These are phyloP conservation scores for Dentipellis sp. DNA, from an alignment of 768 basidiomycete species.

Conservation along the genomic window DNA sequence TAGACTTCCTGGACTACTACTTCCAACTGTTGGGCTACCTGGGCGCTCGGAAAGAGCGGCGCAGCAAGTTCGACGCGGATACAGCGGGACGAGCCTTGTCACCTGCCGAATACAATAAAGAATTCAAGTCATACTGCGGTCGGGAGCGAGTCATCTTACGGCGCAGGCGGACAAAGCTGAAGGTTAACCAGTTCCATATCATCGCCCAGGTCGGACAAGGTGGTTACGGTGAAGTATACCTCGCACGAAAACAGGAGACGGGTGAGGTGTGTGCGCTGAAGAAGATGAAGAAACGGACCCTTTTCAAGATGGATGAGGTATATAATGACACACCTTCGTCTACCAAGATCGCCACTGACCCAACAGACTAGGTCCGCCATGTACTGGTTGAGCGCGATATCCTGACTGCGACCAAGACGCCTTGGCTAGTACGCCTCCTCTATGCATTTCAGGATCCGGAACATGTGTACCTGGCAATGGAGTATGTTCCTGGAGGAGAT, in stretches of 20 bases:
- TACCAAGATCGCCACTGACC: not conserved
- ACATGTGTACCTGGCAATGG: constrained; percentile 95
- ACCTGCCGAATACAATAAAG: constrained; percentile 50
- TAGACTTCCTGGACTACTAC: constrained; percentile 97
- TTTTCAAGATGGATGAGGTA: constrained; percentile 99
- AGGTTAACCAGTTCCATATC: constrained; percentile 94
- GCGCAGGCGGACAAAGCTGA: constrained; percentile 84
- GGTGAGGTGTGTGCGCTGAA: constrained; percentile 96
- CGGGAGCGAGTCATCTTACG: constrained; percentile 91
- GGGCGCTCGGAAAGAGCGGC: constrained; percentile 75
- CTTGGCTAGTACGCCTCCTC: constrained; percentile 90
- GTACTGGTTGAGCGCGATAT: constrained; percentile 98
- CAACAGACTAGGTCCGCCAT: constrained; percentile 71
- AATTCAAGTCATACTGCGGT: constrained; percentile 89
- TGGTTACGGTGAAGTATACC: constrained; percentile 95
- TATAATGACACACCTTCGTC: constrained; percentile 6
- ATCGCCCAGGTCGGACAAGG: constrained; percentile 99
- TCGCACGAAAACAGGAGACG: constrained; percentile 91
- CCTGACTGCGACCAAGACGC: constrained; percentile 92
- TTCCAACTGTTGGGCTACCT: constrained; percentile 92
- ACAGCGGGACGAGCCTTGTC: constrained; percentile 58
- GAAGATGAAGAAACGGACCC: constrained; percentile 91
- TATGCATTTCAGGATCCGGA: constrained; percentile 96
- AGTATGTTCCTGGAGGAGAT: constrained; percentile 97
- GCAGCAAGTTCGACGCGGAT: constrained; percentile 75